phyloP scores from a whole-genome alignment of 768 basidiomycete species.

The Mycena indigotica region DNA sequence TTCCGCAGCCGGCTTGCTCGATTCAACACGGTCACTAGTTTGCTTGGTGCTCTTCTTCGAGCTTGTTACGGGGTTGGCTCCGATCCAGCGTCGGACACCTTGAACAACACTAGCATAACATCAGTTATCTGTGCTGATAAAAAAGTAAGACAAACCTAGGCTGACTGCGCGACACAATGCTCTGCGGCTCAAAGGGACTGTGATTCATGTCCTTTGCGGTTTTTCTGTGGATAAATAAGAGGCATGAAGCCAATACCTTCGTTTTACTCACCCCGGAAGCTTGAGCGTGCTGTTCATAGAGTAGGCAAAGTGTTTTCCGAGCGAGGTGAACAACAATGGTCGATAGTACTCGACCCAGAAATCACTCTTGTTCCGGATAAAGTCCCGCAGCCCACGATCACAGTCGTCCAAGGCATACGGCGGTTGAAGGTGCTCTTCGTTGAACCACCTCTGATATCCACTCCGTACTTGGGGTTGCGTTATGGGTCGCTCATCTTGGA shows the following conservation, averaged over 20 bases:
- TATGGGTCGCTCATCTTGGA: conserved; percentile 58
- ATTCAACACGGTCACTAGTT: conserved; percentile 36
- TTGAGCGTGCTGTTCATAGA: conserved; percentile 90
- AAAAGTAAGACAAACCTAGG: conserved; percentile 30
- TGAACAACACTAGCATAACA: conserved; percentile 60
- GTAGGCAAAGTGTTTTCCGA: conserved; percentile 88
- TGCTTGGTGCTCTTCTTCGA: conserved; percentile 45
- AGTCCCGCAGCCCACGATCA: conserved; percentile 58
- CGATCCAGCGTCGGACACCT: conserved; percentile 79
- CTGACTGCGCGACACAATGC: conserved; percentile 40
- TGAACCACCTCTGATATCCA: conserved; percentile 86
- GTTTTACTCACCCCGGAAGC: conserved; percentile 65
- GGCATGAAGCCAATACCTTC: neutral
- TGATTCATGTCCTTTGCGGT: conserved; percentile 65
- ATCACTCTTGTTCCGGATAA: conserved; percentile 63
- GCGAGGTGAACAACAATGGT: conserved; percentile 78
- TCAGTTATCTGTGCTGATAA: conserved; percentile 4
- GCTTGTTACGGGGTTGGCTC: conserved; percentile 48
- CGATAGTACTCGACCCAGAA: conserved; percentile 92
- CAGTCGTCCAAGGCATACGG: conserved; percentile 72
- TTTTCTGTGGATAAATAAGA: conserved; percentile 49
- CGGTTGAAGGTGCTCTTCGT: conserved; percentile 65
- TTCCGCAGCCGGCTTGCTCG: conserved; percentile 33
- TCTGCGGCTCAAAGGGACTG: conserved; percentile 75
- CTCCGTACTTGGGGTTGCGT: conserved; percentile 56